phyloP scores from a whole-genome alignment of 2,329 filamentous ascomycete genomes.

The Stylonectria norvegica region DNA sequence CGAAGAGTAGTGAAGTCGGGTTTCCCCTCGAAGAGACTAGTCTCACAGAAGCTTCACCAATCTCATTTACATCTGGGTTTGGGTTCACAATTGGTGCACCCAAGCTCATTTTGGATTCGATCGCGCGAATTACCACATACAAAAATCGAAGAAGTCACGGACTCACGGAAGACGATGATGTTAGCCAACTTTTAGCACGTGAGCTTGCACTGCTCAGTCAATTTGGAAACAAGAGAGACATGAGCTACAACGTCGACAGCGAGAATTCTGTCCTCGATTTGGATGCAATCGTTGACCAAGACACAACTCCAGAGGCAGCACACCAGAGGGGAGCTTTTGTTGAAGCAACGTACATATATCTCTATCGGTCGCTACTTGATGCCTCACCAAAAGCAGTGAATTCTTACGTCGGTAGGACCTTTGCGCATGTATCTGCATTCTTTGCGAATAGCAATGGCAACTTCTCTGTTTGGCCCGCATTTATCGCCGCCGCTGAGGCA shows the following conservation, averaged over 20 bases:
- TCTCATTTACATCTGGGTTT: neutral
- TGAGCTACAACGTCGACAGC: neutral
- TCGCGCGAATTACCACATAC: conserved; percentile 2
- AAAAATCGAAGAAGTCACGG: neutral
- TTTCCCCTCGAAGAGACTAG: neutral
- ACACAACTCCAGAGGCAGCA: neutral
- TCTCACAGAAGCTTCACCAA: neutral
- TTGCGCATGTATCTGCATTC: conserved; percentile 1
- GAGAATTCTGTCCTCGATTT: neutral
- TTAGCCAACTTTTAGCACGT: neutral
- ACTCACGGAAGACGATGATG: neutral
- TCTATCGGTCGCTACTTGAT: conserved; percentile 3
- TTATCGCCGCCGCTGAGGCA: conserved; percentile 3
- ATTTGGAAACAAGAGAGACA: neutral
- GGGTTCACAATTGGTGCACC: conserved; percentile 6
- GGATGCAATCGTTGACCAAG: neutral
- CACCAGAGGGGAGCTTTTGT: conserved; percentile 1
- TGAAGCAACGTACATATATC: conserved; percentile 4
- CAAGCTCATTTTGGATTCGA: conserved; percentile 1
- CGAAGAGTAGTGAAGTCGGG: neutral
- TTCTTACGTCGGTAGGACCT: neutral
- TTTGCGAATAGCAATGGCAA: conserved; percentile 2
- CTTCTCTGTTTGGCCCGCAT: conserved; percentile 5
- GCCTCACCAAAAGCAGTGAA: neutral
- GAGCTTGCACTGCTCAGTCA: neutral